These are phyloP conservation scores for Pythium sp. DNA, from an alignment of 352 stramenopile genomes.

Conservation along the genomic window DNA sequence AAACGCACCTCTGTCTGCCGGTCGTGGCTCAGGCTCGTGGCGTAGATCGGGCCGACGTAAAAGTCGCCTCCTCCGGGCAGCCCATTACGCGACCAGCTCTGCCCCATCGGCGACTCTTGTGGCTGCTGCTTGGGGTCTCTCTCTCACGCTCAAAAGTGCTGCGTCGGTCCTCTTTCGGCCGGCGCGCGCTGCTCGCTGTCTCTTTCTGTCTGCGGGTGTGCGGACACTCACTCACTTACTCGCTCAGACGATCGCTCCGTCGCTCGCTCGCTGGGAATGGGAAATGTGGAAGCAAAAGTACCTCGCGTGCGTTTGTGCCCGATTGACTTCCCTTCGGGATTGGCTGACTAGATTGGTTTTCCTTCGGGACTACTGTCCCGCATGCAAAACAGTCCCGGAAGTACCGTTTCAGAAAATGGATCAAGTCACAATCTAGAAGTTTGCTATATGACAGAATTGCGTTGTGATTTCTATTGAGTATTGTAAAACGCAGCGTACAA, in stretches of 20 bases:
- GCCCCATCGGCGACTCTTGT: constrained; percentile 39
- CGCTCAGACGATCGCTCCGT: not conserved
- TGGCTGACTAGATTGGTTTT: constrained; percentile 22
- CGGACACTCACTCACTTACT: not conserved
- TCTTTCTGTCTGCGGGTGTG: constrained; percentile 5
- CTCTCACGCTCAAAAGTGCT: constrained; percentile 1
- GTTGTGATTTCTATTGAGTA: not conserved
- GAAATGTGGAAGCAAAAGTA: constrained; percentile 21
- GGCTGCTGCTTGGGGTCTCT: not conserved
- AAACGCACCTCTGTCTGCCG: constrained; percentile 80
- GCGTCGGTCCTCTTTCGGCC: not conserved
- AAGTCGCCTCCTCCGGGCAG: constrained; percentile 69
- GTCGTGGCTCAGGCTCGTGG: constrained; percentile 82
- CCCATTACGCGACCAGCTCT: constrained; percentile 55
- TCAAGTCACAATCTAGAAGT: not conserved
- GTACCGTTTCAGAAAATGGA: constrained; percentile 4
- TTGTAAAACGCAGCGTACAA: not conserved
- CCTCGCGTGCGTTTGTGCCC: constrained; percentile 18
- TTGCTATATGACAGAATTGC: not conserved
- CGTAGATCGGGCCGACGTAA: constrained; percentile 81
- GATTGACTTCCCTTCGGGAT: constrained; percentile 12
- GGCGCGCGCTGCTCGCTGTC: constrained; percentile 1
- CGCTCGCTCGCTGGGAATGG: constrained; percentile 7
- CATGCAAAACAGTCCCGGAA: not conserved
- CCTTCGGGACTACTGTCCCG: constrained; percentile 16